These are phyloP conservation scores for Trichoderma sp. DNA, from an alignment of 2,329 filamentous ascomycete species.

Conservation along the genomic window DNA sequence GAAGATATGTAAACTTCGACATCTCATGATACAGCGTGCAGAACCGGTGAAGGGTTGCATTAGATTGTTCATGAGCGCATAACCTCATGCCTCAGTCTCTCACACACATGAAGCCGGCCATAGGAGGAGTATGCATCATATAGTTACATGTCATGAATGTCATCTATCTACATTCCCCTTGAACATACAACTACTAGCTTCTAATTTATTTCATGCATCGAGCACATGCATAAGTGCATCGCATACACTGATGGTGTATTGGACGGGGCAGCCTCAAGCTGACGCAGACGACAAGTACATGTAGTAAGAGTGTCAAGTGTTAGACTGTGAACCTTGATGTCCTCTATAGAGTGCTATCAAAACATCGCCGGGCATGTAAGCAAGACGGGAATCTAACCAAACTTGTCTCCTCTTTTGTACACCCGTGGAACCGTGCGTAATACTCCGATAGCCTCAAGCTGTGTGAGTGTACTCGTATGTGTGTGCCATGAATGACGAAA, in stretches of 20 bases:
- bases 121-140: no score
- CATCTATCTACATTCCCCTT: not conserved
- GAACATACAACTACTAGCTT: fast-evolving
- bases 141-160: no score
- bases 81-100: no score
- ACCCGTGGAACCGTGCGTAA: no score
- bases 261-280: not conserved
- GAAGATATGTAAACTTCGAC: not conserved
- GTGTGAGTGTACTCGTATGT: no score
- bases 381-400: not conserved
- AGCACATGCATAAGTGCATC: not conserved
- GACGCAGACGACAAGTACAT: not conserved
- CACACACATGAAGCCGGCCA: no score
- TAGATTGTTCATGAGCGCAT: not conserved
- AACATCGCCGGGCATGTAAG: not conserved
- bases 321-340: not conserved
- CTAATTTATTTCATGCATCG: not conserved
- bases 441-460: not conserved
- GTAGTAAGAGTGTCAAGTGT: not conserved
- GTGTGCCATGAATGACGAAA: conserved; percentile 1
- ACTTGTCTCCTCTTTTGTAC: not conserved
- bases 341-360: not conserved
- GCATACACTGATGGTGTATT: not conserved
- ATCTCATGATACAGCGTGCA: no score
- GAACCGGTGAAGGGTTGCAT: no score